Evolutionary conservation across 805 yeast species (phyloP).

Genomic region (Zygotorulaspora danielsina): DNA sequence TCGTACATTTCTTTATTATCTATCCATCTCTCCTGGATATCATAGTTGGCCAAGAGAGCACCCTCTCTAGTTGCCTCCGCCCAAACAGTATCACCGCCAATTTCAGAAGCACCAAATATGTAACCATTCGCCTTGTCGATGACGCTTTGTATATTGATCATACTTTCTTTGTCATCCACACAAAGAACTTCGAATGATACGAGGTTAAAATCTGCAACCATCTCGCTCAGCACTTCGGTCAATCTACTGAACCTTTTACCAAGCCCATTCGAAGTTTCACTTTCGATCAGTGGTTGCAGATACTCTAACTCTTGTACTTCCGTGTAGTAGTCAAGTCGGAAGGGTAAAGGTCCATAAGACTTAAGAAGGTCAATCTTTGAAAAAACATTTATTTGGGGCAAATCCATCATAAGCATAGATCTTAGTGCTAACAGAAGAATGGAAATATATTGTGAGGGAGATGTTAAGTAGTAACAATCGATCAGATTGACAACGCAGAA

Average conservation of each 20-base stretch:
- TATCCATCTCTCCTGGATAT: constrained; percentile 93
- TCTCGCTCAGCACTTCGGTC: constrained; percentile 72
- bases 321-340: constrained; percentile 79
- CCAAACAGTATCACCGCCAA: constrained; percentile 98
- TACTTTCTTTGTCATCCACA: constrained; percentile 85
- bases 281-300: constrained; percentile 61
- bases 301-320: constrained; percentile 82
- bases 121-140: constrained; percentile 94
- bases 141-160: constrained; percentile 73
- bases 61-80: constrained; percentile 90
- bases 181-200: constrained; percentile 86
- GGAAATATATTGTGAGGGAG: constrained; percentile 87
- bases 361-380: constrained; percentile 83
- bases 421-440: constrained; percentile 74
- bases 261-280: constrained; percentile 64
- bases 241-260: constrained; percentile 61
- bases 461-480: constrained; percentile 75
- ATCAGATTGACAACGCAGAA: constrained; percentile 80
- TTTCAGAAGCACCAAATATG: constrained; percentile 84
- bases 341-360: constrained; percentile 76
- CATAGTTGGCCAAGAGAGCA: constrained; percentile 50
- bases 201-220: constrained; percentile 81
- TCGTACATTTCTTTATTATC: constrained; percentile 80
- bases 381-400: constrained; percentile 90
- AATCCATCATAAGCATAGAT: constrained; percentile 86